Base-by-base conservation (phyloP, 2,329 filamentous ascomycete species). In the Stagonosporopsis rhizophila region DNA sequence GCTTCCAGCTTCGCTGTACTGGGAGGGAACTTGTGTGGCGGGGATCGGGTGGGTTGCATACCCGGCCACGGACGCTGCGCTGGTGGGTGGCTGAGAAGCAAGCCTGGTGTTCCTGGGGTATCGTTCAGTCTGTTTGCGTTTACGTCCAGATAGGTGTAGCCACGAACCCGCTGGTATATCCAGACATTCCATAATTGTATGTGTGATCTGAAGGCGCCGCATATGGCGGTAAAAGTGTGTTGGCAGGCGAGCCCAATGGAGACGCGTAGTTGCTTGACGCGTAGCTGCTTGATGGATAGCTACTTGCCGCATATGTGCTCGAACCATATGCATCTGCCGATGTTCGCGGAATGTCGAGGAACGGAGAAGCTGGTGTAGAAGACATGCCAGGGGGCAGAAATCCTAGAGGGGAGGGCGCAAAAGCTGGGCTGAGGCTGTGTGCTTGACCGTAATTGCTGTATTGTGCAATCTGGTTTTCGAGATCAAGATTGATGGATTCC, bases 341-440 rank as follows among this genome's bases (percentile, higher is more conserved):
- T 19, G 73, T 70, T 56, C 74, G 69, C 23, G 80, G 80, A 6
- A 82, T 76, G 56, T 81, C 79, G 44, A 82, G 76, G 52, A 78
- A 82, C 6, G 76, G 76, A 11, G 76, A 77, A 6, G 70, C 69
- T 17, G 73, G 74, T 22, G 69, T 56, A 48, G 74, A 67, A 52
- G 68, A 38, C 65, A 75, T 58, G 30, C 73, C 73, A 40, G 67
- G 44, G 19, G 77, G 73, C 44, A 73, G 62, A 52, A 79, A 77
- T 25, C 72, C 75, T 22, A 80, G 71, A 20, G 78, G 76, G 9
- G 80, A 79, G 7, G 80, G 79, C 6, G 79, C 78, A 65, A 82
- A 82, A 0, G 80, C 80, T n/a, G 80, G 80, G 59, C 79, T 81
- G 7, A 81, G 70, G 57, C 79, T 81, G 46, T 75, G 73, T 4